A percentile compares a stretch with the other conserved stretches of the same genome.
Evolutionary conservation across 257 asterid species (phyloP).

Genomic region (Cynanchum wilfordii): DNA sequence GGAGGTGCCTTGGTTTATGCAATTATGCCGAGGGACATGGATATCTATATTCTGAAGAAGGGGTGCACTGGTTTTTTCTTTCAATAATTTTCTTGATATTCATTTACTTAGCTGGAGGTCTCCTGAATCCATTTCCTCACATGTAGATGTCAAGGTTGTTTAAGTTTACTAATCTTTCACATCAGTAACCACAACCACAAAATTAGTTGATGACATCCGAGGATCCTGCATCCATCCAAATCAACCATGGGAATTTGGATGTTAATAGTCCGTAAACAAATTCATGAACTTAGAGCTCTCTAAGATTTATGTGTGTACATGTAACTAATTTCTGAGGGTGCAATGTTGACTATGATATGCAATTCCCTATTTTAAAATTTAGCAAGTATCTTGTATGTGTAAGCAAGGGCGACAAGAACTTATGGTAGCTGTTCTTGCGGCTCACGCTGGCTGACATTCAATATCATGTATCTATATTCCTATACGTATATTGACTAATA

Average conservation of each 20-base stretch:
- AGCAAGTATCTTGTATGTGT: no score
- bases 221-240: slow-evolving; percentile 34
- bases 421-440: no score
- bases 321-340: background rate
- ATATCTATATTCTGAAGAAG: slow-evolving; percentile 30
- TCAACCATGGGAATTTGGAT: slow-evolving; percentile 29
- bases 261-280: slow-evolving; percentile 21
- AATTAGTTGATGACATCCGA: slow-evolving; percentile 32
- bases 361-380: no score
- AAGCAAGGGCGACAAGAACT: no score
- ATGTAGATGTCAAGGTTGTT: no score
- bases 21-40: slow-evolving; percentile 22
- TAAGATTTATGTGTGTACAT: slow-evolving; percentile 26
- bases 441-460: no score
- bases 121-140: no score
- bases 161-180: background rate
- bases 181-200: slow-evolving; percentile 25
- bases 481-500: background rate
- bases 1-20: no score
- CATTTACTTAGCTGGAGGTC: background rate
- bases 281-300: slow-evolving; percentile 29
- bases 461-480: background rate
- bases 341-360: background rate
- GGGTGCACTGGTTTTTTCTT: slow-evolving; percentile 11
- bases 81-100: background rate